These are phyloP conservation scores for Fusarium luffae DNA, from an alignment of 2,329 filamentous ascomycete genomes.

Conservation along the genomic window DNA sequence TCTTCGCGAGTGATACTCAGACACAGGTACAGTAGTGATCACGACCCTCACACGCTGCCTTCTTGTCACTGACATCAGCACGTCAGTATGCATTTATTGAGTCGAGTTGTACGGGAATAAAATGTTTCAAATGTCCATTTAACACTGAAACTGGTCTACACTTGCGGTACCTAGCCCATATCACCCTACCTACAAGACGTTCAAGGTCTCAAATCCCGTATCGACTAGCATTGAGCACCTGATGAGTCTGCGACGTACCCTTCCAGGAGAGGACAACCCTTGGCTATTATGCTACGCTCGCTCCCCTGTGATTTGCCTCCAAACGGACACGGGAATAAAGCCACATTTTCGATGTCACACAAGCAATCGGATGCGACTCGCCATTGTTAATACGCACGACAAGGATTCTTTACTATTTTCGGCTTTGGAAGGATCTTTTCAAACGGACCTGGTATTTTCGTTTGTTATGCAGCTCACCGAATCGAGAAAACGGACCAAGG, in stretches of 20 bases:
- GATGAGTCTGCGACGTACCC: not conserved
- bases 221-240: not conserved
- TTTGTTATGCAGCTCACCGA: slow-evolving; percentile 20
- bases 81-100: not conserved
- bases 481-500: slow-evolving; percentile 10
- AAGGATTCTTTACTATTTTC: slow-evolving; percentile 31
- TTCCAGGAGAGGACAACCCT: not conserved
- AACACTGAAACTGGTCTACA: slow-evolving; percentile 14
- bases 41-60: not conserved
- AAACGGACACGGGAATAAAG: slow-evolving; percentile 9
- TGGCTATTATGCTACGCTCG: not conserved
- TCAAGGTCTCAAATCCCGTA: not conserved
- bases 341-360: slow-evolving; percentile 2
- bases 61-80: slow-evolving; percentile 1
- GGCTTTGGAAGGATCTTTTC: slow-evolving; percentile 7
- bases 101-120: slow-evolving; percentile 3
- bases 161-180: not conserved
- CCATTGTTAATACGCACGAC: slow-evolving; percentile 4
- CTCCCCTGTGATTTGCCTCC: not conserved
- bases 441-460: slow-evolving; percentile 12
- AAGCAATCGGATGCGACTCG: slow-evolving; percentile 9
- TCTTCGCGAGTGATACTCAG: not conserved
- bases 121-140: slow-evolving; percentile 3
- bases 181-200: slow-evolving; percentile 5
- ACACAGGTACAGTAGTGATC: not conserved